Base-by-base conservation (phyloP, 179 eudicot species). In the Actinidia arguta region DNA sequence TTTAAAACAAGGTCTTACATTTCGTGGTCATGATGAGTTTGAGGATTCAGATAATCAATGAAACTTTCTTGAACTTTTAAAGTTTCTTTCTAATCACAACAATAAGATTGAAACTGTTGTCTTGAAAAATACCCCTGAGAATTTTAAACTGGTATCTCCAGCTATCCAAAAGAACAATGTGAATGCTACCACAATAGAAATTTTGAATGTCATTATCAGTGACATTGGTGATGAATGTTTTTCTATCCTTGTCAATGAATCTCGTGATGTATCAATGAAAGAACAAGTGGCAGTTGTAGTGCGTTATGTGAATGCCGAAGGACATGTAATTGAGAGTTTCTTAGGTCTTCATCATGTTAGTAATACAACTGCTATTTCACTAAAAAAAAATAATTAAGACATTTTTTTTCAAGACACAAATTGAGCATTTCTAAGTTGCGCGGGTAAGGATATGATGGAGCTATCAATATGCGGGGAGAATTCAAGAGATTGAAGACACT, bases 91-190 rank as follows among this genome's bases (percentile, higher is more conserved):
- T 5, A 50, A 50, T 50, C 54, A 50, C 54, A 50, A 50, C 54
- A 50, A 50, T 10, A 10, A 50, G 54, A 10, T 50, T 50, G 54
- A 50, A 50, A 5, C 54, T 5, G 54, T 10, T 50, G 54, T 10
- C 54, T 50, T 50, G 54, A 50, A 50, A 50, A 50, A 50, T 50
- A 10, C 54, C 5, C 54, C 7, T 10, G 54, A 50, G 54, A n/a
- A n/a, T n/a, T n/a, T n/a, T n/a, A n/a, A n/a, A n/a, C n/a, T n/a
- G n/a, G n/a, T n/a, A n/a, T n/a, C n/a, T n/a, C n/a, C n/a, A n/a
- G n/a, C n/a, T 50, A 81, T 82, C 54, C 72, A 82, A 56, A 82
- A 75, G 22, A 80, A 75, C 3, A 75, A 48, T 46, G 20, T 46
- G 4, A 54, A 81, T 24, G 73, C 55, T 22, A 6, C n/a, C 55